A percentile compares a stretch with the other conserved stretches of the same genome.
phyloP scores from a whole-genome alignment of 2,329 filamentous ascomycete genomes.

The Geosmithia putterillii region DNA sequence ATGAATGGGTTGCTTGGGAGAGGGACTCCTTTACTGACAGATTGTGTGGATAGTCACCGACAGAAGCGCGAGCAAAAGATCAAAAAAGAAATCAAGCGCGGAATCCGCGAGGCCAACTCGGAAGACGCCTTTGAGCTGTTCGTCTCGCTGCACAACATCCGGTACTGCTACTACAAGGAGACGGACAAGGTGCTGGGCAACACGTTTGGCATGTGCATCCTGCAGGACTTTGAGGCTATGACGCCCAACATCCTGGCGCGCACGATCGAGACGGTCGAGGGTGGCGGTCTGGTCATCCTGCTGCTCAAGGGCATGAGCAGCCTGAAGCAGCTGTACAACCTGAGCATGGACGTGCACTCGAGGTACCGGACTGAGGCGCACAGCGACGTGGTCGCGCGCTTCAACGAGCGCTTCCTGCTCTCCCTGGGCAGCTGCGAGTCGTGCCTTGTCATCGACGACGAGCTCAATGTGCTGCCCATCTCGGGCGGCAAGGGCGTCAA shows the following conservation, averaged over 20 bases:
- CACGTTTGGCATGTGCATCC: constrained; percentile 95
- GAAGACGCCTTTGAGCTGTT: constrained; percentile 97
- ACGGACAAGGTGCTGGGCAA: constrained; percentile 98
- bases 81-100: constrained; percentile 94
- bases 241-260: constrained; percentile 93
- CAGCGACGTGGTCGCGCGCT: constrained; percentile 84
- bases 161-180: constrained; percentile 99
- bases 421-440: constrained; percentile 91
- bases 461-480: constrained; percentile 92
- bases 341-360: constrained; percentile 97
- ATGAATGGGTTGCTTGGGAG: too few relatives aligned
- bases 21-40: too few relatives aligned
- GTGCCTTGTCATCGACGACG: constrained; percentile 93
- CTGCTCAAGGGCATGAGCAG: constrained; percentile 94
- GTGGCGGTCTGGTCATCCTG: constrained; percentile 81
- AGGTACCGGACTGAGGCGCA: constrained; percentile 95
- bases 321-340: constrained; percentile 89
- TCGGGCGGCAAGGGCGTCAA: constrained; percentile 88
- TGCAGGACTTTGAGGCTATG: constrained; percentile 95
- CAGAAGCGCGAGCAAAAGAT: constrained; percentile 98
- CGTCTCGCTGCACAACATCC: constrained; percentile 89
- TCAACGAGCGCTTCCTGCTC: constrained; percentile 95
- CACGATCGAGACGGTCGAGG: constrained; percentile 95
- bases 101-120: constrained; percentile 80
- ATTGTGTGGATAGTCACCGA: constrained; percentile 64